These are phyloP conservation scores for Pelagomonas calceolata DNA, from an alignment of 108 stramenopile genomes.

Conservation along the genomic window DNA sequence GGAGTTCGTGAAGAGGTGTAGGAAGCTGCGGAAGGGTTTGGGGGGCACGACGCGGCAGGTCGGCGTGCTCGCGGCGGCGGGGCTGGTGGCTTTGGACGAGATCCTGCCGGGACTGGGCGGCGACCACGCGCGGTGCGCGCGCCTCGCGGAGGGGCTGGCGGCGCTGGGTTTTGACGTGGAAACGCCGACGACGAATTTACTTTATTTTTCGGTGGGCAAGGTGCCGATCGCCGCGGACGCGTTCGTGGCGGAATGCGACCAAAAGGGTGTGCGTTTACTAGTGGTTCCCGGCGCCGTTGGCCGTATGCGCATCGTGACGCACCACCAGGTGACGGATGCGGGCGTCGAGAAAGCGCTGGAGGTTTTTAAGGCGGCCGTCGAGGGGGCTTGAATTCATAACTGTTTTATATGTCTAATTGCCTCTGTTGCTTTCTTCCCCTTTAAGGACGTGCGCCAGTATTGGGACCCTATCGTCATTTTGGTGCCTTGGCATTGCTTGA, in stretches of 20 bases:
- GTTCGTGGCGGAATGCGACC: conserved; percentile 14
- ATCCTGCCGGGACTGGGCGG: conserved; percentile 65
- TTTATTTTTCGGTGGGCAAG: conserved; percentile 19
- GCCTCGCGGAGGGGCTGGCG: conserved; percentile 25
- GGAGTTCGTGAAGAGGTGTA: conserved; percentile 55
- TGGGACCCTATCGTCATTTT: no score
- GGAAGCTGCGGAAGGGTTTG: conserved; percentile 76
- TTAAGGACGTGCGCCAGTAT: no score
- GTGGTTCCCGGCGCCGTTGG: conserved; percentile 9
- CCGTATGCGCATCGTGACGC: conserved; percentile 27
- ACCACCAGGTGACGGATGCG: conserved; percentile 20
- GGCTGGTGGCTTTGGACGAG: conserved; percentile 68
- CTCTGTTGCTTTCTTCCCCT: no score
- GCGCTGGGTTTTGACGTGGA: conserved; percentile 13
- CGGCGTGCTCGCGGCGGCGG: conserved; percentile 80
- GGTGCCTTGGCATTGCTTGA: no score
- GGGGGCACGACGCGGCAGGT: conserved; percentile 96
- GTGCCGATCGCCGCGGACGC: conserved; percentile 9
- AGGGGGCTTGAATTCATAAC: no score
- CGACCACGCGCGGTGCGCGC: conserved; percentile 21
- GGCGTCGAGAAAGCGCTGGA: conserved; percentile 6
- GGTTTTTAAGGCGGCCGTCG: not conserved
- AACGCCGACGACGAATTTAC: conserved; percentile 30
- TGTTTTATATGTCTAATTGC: no score
- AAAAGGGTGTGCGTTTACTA: conserved; percentile 10